Evolutionary conservation across 805 yeast genomes (phyloP).

Genomic region (Cyberlindnera bimundalis): DNA sequence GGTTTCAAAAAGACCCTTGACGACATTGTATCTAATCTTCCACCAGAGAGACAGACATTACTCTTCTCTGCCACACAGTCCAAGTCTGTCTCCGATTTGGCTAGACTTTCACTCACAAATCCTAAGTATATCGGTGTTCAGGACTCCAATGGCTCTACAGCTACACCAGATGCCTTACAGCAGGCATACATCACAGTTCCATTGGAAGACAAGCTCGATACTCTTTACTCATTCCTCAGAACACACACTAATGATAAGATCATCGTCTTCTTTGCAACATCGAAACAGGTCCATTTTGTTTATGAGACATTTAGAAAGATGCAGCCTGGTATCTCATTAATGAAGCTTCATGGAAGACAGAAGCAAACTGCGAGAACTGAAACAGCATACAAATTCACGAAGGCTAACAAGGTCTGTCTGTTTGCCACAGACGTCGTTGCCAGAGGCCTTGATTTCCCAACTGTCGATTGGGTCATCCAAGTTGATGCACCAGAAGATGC

Average conservation of each 20-base stretch:
- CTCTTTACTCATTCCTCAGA: conserved; percentile 65
- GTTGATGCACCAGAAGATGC: conserved; percentile 94
- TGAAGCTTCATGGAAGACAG: conserved; percentile 79
- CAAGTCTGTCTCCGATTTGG: conserved; percentile 77
- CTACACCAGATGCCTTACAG: conserved; percentile 79
- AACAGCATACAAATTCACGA: conserved; percentile 55
- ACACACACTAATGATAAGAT: conserved; percentile 81
- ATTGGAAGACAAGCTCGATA: conserved; percentile 78
- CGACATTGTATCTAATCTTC: conserved; percentile 64
- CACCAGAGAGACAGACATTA: conserved; percentile 90
- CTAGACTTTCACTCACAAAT: conserved; percentile 85
- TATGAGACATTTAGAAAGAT: conserved; percentile 27
- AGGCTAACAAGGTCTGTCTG: conserved; percentile 59
- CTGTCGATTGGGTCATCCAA: conserved; percentile 89
- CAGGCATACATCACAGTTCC: conserved; percentile 76
- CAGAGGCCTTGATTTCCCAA: conserved; percentile 93
- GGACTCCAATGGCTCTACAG: conserved; percentile 56
- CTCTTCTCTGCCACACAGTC: conserved; percentile 91
- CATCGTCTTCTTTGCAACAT: conserved; percentile 71
- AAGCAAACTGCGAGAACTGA: conserved; percentile 74
- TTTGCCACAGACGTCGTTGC: conserved; percentile 98
- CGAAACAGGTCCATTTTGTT: conserved; percentile 48
- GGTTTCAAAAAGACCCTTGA: conserved; percentile 72
- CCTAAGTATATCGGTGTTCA: conserved; percentile 89
- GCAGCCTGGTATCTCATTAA: conserved; percentile 50